phyloP scores from a whole-genome alignment of 345 rosid species.

The Dovyalis caffra region DNA sequence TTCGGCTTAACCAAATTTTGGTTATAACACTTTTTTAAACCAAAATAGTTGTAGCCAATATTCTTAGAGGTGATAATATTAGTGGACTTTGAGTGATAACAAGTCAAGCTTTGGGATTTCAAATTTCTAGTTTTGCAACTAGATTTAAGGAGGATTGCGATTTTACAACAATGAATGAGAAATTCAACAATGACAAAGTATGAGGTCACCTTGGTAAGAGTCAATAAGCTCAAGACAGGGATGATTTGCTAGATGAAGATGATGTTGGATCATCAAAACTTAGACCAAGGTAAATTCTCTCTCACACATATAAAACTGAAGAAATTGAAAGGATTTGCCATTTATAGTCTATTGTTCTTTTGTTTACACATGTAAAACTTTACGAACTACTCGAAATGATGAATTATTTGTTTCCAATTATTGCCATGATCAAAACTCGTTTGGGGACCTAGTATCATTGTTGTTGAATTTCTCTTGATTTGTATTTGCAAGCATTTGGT shows the following conservation, averaged over 20 bases:
- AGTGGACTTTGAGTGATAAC: neutral
- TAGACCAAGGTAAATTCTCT: constrained; percentile 14
- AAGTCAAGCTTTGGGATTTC: constrained; percentile 1
- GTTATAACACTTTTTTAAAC: too few relatives aligned
- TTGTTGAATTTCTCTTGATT: neutral
- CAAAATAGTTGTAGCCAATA: neutral
- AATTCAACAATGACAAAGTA: constrained; percentile 41
- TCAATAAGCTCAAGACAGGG: constrained; percentile 17
- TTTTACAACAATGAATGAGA: constrained; percentile 45
- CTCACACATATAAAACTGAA: too few relatives aligned
- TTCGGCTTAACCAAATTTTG: too few relatives aligned
- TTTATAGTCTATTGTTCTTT: constrained; percentile 16
- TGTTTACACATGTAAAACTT: constrained; percentile 28
- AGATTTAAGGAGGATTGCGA: constrained; percentile 39
- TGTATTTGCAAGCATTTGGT: constrained; percentile 28
- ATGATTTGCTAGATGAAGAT: constrained; percentile 6
- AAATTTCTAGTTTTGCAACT: constrained; percentile 16
- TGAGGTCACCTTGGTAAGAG: constrained; percentile 42
- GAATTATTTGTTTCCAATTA: neutral
- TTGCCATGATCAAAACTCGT: neutral
- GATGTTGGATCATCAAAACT: constrained; percentile 1
- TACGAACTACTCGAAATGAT: neutral
- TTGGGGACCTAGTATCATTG: neutral
- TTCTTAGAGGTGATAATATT: neutral
- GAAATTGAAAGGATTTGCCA: neutral